Conservation (phyloP, 2,329 filamentous ascomycete species). For the Hirsutella minnesotensis region DNA sequence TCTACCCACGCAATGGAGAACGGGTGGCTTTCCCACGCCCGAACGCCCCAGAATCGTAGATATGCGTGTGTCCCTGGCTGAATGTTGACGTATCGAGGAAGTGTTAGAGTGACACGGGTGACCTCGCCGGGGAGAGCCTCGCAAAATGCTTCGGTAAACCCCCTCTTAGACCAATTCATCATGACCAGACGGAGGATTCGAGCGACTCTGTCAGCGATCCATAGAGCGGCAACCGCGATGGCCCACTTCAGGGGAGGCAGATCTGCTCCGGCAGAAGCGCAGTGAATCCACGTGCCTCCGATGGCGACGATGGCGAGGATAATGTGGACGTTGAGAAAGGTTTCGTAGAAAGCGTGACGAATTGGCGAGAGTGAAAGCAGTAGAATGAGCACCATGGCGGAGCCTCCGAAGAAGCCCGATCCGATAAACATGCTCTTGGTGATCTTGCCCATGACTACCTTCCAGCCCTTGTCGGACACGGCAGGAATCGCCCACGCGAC, state of each 20-base stretch:
- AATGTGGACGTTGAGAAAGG: slow-evolving; percentile 82
- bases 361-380: slow-evolving; percentile 66
- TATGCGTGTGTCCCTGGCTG: slow-evolving; percentile 65
- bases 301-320: slow-evolving; percentile 57
- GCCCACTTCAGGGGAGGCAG: slow-evolving; percentile 65
- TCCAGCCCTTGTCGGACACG: slow-evolving; percentile 51
- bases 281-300: slow-evolving; percentile 67
- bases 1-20: slow-evolving; percentile 71
- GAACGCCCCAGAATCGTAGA: slow-evolving; percentile 55
- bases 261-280: slow-evolving; percentile 43
- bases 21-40: slow-evolving; percentile 62
- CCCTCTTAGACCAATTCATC: slow-evolving; percentile 48
- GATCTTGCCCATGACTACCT: slow-evolving; percentile 42
- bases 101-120: slow-evolving; percentile 56
- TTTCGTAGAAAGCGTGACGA: slow-evolving; percentile 93
- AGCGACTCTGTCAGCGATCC: slow-evolving; percentile 57
- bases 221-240: slow-evolving; percentile 61
- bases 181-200: slow-evolving; percentile 54
- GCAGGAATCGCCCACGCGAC: slow-evolving; percentile 65
- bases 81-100: slow-evolving; percentile 55
- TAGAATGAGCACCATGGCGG: slow-evolving; percentile 53
- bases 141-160: slow-evolving; percentile 52
- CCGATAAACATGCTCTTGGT: slow-evolving; percentile 49
- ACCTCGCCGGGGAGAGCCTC: slow-evolving; percentile 60
- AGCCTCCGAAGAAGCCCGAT: slow-evolving; percentile 49